Evolutionary conservation across 1,139 yeast genomes (phyloP), one percentile per base, ranked within the genome.

Genomic region (Taiozyma sp.): DNA sequence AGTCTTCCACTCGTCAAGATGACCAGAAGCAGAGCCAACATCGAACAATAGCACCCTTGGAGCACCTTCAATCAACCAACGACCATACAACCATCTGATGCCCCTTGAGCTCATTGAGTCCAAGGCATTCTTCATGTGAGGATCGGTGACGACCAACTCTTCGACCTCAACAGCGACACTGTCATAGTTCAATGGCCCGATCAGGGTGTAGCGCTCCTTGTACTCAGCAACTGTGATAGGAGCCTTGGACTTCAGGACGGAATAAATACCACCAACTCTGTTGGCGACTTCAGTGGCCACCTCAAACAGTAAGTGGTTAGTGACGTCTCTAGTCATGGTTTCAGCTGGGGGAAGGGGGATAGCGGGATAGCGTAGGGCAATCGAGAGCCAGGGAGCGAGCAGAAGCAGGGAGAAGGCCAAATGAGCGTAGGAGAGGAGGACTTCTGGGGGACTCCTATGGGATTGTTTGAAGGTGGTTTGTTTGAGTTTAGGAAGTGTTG

Each of bases 61-160:
- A 1, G 98, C 96, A 27, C 98, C 97, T 68, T 93, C 99, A 64
- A 93, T 90, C 63, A 93, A 80, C 99, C 99, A 93, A 56, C 97
- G 80, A 43, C 98, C 98, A 63, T 93, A 92, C 50, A 91, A 74
- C 78, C 87, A 89, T 54, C 78, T 74, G 60, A 93, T 80, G 23
- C 99, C 99, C 46, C 97, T 78, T 36, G 79, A 78, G 50, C 81
- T 72, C 96, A 90, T 89, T 27, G 87, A 75, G 54, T 84, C 84
- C 61, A 86, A 73, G 46, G 95, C 78, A 44, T 76, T 74, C 64
- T 78, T 80, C 59, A 87, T 69, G 45, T 78, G 70, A 45, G 79
- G 79, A 46, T 84, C 84, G 0, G 88, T 66, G 57, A 83, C 78
- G 56, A 75, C 76, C 56, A 92, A 75, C 64, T 88, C 96, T 69